These are phyloP conservation scores for Crithidia acanthocephali DNA, from an alignment of 208 protist species.

Conservation along the genomic window DNA sequence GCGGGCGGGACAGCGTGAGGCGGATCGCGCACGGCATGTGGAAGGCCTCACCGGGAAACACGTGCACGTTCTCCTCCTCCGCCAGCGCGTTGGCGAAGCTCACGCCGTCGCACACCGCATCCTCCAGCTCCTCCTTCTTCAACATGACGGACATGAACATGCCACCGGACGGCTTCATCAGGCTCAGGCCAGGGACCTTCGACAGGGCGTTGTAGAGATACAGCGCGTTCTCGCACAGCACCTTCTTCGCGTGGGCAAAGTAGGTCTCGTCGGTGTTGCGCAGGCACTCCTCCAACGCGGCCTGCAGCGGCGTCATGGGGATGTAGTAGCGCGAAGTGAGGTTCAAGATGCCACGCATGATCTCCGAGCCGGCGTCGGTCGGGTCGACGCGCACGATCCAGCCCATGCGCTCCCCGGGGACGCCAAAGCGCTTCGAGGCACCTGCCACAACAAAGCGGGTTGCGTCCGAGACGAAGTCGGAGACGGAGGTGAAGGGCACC, in stretches of 20 bases:
- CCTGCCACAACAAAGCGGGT: constrained; percentile 90
- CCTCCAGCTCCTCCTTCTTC: constrained; percentile 81
- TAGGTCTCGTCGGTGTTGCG: constrained; percentile 57
- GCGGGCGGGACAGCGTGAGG: constrained; percentile 78
- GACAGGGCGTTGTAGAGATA: constrained; percentile 45
- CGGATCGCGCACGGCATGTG: constrained; percentile 68
- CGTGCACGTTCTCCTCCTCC: constrained; percentile 88
- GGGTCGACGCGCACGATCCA: constrained; percentile 88
- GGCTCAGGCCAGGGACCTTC: constrained; percentile 24
- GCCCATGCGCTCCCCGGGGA: constrained; percentile 94
- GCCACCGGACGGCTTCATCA: constrained; percentile 60
- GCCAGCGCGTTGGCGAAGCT: constrained; percentile 83
- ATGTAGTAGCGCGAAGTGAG: constrained; percentile 78
- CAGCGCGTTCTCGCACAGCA: constrained; percentile 45
- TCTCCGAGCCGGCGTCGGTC: constrained; percentile 32
- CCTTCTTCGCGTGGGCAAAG: constrained; percentile 46
- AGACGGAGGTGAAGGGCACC: constrained; percentile 88
- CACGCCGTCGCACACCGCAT: constrained; percentile 61
- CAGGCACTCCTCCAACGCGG: constrained; percentile 72
- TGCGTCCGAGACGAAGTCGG: constrained; percentile 79
- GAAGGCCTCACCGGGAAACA: constrained; percentile 91
- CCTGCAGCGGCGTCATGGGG: constrained; percentile 87
- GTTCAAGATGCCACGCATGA: constrained; percentile 47
- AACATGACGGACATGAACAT: constrained; percentile 94
- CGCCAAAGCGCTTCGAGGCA: constrained; percentile 91